These are phyloP conservation scores for Aspergillus steynii DNA, from an alignment of 495 filamentous ascomycete species.

Conservation along the genomic window DNA sequence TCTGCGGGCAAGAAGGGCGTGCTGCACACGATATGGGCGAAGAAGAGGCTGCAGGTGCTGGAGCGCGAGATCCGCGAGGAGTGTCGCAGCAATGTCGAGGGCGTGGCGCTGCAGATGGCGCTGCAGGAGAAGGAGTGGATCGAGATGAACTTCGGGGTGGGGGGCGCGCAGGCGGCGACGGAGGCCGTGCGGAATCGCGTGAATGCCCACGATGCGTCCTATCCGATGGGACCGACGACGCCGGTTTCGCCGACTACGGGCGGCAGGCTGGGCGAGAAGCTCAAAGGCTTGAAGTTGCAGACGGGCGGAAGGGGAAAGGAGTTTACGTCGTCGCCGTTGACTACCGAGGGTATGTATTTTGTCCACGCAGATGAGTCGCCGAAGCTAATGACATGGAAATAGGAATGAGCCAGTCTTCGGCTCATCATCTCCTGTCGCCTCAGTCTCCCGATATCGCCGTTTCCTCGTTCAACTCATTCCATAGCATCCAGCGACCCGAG, in stretches of 20 bases:
- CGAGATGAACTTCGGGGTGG: constrained; percentile 71
- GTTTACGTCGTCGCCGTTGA: constrained; percentile 36
- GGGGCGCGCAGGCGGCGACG: constrained; percentile 22
- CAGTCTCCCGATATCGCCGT: constrained; percentile 65
- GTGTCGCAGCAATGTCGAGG: constrained; percentile 66
- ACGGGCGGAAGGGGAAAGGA: constrained; percentile 59
- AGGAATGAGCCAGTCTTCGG: not conserved
- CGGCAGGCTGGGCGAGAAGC: constrained; percentile 66
- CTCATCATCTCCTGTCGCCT: constrained; percentile 56
- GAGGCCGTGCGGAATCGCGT: constrained; percentile 24
- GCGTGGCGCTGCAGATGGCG: constrained; percentile 78
- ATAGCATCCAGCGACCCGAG: constrained; percentile 29
- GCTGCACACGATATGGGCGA: constrained; percentile 80
- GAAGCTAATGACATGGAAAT: not conserved
- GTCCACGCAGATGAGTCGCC: not conserved
- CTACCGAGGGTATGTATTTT: constrained; percentile 42
- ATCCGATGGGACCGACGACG: constrained; percentile 43
- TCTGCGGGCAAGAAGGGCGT: constrained; percentile 75
- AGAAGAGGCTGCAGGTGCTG: constrained; percentile 69
- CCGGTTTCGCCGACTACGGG: constrained; percentile 65
- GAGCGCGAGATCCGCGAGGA: constrained; percentile 70
- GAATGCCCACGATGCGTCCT: constrained; percentile 20
- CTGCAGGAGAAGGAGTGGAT: constrained; percentile 80
- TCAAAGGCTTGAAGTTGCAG: constrained; percentile 71
- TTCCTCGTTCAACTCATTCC: constrained; percentile 61